Base-by-base conservation (phyloP, 306 rosid species). In the Myrica gale region DNA sequence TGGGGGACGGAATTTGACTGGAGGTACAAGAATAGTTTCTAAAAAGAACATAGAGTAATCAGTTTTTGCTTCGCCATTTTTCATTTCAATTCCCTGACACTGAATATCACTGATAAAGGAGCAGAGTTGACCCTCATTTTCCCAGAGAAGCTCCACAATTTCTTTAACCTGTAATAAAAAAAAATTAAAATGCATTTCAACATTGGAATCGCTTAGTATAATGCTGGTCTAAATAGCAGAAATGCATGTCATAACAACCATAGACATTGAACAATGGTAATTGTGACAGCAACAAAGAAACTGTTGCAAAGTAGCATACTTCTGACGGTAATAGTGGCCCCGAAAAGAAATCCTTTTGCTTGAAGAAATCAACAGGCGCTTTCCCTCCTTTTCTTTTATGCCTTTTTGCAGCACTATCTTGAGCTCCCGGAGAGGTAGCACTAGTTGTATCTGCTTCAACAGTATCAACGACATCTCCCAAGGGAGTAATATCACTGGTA, bases 1-100 rank as follows among this genome's bases (percentile, higher is more conserved):
- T 42, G 97, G 96, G 67, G 98, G 98, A 4, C 97, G 98, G 76
- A 95, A 90, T 80, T 89, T 95, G 82, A 85, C 84, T 77, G 98
- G 97, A 44, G 97, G 96, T 72, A 92, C 97, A 74, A 90, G 93
- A 86, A 95, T 79, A 74, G 86, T 81, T 79, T 90, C 92, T 48
- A 95, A 86, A 90, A 95, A 95, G 87, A 95, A 95, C 87, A 95
- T 87, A 44, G 88, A 83, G 78, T 84, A 73, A 73, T 89, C 95
- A 26, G 84, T 90, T 75, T 89, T 89, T 76, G 79, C 84, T 83
- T 88, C 95, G 69, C 90, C 94, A 23, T 84, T 89, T 77, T 89
- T 88, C 77, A 80, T 85, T 83, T 88, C 91, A 82, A 76, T 47
- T 41, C 91, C 96, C 79, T 82, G 89, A 79, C 58, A 76, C 74